A percentile compares a stretch with the other conserved stretches of the same genome.
Conservation (phyloP, 2,329 filamentous ascomycete genomes). For the Pseudogymnoascus sp. region DNA sequence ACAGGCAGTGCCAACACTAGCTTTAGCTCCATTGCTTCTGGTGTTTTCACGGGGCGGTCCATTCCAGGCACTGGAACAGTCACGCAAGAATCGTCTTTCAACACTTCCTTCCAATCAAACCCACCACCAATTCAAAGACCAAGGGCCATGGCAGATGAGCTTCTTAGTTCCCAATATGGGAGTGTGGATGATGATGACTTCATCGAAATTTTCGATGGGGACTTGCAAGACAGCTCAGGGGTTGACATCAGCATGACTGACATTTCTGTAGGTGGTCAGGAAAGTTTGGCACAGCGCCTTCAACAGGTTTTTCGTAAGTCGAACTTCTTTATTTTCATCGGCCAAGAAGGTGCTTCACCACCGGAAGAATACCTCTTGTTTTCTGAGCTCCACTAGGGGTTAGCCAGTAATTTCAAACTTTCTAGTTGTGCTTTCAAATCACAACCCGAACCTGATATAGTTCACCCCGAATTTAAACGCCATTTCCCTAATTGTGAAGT, state of each 20-base stretch:
- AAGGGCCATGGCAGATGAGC: constrained; percentile 10
- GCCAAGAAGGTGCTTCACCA: neutral
- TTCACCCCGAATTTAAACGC: neutral
- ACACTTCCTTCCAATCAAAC: constrained; percentile 12
- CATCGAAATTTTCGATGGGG: constrained; percentile 11
- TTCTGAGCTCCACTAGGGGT: neutral
- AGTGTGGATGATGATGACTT: constrained; percentile 21
- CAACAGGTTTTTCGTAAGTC: constrained; percentile 19
- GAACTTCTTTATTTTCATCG: neutral
- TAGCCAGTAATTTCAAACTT: neutral
- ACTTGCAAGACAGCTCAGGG: neutral
- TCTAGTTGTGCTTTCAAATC: neutral
- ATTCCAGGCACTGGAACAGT: neutral
- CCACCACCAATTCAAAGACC: neutral
- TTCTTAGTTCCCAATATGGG: constrained; percentile 19
- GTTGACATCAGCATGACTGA: neutral
- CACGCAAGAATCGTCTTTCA: constrained; percentile 13
- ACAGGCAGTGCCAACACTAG: constrained; percentile 14
- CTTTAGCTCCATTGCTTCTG: constrained; percentile 19
- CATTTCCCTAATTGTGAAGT: neutral
- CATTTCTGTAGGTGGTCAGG: constrained; percentile 16
- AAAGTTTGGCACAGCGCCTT: constrained; percentile 13
- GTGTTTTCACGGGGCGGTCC: constrained; percentile 17
- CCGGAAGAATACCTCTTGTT: neutral
- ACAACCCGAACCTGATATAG: neutral